Percentiles rank a stretch among this genome's conserved stretches.
Conservation (phyloP, 1,139 yeast genomes). For the Schwanniomyces etchellsii region DNA sequence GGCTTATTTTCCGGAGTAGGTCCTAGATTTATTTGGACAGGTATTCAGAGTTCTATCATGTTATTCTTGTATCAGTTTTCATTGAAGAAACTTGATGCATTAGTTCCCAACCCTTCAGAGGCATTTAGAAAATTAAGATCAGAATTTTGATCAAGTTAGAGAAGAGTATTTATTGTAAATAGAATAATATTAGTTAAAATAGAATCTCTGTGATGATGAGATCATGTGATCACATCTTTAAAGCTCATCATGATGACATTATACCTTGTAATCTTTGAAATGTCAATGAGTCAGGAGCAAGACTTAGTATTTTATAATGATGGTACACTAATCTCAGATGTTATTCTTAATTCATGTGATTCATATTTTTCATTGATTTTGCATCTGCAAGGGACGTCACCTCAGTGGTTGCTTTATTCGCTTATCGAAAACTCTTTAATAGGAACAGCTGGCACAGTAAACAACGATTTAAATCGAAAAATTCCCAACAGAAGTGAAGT, state of each 20-base stretch:
- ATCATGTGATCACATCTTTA: too few relatives aligned
- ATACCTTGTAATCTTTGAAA: neutral
- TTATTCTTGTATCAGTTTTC: slow-evolving; percentile 72
- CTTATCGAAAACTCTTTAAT: slow-evolving; percentile 38
- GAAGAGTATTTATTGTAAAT: too few relatives aligned
- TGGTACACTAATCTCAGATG: slow-evolving; percentile 37
- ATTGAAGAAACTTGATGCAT: slow-evolving; percentile 32
- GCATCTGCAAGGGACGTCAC: slow-evolving; percentile 56
- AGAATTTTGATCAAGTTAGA: neutral
- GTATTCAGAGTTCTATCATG: slow-evolving; percentile 94
- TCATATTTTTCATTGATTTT: slow-evolving; percentile 42
- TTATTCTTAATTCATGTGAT: slow-evolving; percentile 13
- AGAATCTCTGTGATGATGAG: too few relatives aligned
- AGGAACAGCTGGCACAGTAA: slow-evolving; percentile 36
- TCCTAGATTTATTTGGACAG: slow-evolving; percentile 95
- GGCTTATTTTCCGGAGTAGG: slow-evolving; percentile 94
- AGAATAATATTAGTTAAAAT: too few relatives aligned
- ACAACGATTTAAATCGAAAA: slow-evolving; percentile 24
- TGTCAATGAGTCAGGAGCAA: slow-evolving; percentile 40
- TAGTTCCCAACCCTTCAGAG: slow-evolving; percentile 11
- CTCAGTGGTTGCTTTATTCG: slow-evolving; percentile 58
- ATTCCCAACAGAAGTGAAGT: slow-evolving; percentile 23
- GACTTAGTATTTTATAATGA: slow-evolving; percentile 55
- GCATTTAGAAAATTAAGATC: neutral
- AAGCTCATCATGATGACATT: too few relatives aligned